phyloP scores from a whole-genome alignment of 768 basidiomycete genomes.

The Lentinula sp. region DNA sequence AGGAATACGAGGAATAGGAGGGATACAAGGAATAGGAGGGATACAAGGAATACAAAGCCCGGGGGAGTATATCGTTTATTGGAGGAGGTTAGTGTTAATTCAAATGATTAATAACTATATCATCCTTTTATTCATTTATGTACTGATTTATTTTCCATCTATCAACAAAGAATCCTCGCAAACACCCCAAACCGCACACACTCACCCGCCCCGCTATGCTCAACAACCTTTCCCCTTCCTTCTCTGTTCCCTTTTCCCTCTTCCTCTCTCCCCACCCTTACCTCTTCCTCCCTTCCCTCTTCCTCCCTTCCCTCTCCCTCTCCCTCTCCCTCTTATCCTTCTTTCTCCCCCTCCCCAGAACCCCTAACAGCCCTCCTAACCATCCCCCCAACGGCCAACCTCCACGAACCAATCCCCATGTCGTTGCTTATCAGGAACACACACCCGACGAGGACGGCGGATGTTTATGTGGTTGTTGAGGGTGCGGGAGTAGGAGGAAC shows the following conservation, averaged over 20 bases:
- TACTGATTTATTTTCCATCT: not conserved
- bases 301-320: too few relatives aligned
- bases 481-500: not conserved
- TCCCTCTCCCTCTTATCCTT: too few relatives aligned
- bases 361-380: slow-evolving; percentile 43
- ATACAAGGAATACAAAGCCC: slow-evolving; percentile 31
- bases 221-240: slow-evolving; percentile 55
- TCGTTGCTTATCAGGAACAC: slow-evolving; percentile 60
- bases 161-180: slow-evolving; percentile 33
- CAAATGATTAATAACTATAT: not conserved
- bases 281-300: too few relatives aligned
- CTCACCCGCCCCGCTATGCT: slow-evolving; percentile 19
- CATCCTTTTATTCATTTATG: not conserved
- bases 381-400: slow-evolving; percentile 52
- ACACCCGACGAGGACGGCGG: slow-evolving; percentile 57
- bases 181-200: slow-evolving; percentile 33
- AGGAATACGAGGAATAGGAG: too few relatives aligned
- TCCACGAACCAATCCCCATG: slow-evolving; percentile 58
- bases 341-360: too few relatives aligned
- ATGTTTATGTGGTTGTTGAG: slow-evolving; percentile 50
- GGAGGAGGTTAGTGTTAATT: slow-evolving; percentile 48
- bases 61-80: slow-evolving; percentile 54
- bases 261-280: too few relatives aligned
- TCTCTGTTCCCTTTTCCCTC: slow-evolving; percentile 29
- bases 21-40: slow-evolving; percentile 13